Base-by-base conservation (phyloP, 192 early-diverging fungal species). In the Coemansia guatemalensis region DNA sequence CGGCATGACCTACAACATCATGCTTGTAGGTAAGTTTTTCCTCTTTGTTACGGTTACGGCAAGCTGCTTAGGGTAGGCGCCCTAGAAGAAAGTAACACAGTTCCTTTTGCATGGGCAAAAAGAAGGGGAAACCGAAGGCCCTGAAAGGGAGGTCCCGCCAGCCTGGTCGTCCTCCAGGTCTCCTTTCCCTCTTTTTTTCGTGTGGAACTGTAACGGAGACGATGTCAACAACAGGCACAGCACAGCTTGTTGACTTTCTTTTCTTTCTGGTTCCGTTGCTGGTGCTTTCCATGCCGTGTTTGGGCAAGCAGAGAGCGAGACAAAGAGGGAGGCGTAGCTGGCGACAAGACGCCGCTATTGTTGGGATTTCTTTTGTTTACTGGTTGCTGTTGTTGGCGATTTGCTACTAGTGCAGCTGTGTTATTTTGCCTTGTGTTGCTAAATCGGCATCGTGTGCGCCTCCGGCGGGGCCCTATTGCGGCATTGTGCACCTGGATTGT, bases 1-100 rank as follows among this genome's bases (percentile, higher is more conserved):
- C 68, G 95, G 95, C 75, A 89, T 99, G 80, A 89, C 88, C 82
- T 96, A 98, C 85, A 97, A 94, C 81, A 81, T 99, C 62, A 98
- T 99, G 94, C 92, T 96, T 66, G 95, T 93, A 71, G 96, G 95
- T 93, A 85, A 71, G 90, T 67, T 21, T 17, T 26, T 29, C 51
- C 2, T 44, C 35, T 41, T 30, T 47, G 2, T 39, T 30, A 22
- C n/a, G 11, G 39, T 1, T 44, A 44, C 14, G 39, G 14, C 39
- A 17, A 44, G 12, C 39, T 17, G 39, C 14, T 17, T 44, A 44
- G 12, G 12, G 39, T 44, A 12, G 14, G 17, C 17, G 0, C 14
- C 39, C 39, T 44, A 17, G 12, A 8, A 44, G 39, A 44, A 44
- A 44, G 14, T 3, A 44, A 17, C 17, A 17, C 39, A 44, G 39